Evolutionary conservation across 2,329 filamentous ascomycete genomes (phyloP).

Genomic region (Endoconidiophora polonica): DNA sequence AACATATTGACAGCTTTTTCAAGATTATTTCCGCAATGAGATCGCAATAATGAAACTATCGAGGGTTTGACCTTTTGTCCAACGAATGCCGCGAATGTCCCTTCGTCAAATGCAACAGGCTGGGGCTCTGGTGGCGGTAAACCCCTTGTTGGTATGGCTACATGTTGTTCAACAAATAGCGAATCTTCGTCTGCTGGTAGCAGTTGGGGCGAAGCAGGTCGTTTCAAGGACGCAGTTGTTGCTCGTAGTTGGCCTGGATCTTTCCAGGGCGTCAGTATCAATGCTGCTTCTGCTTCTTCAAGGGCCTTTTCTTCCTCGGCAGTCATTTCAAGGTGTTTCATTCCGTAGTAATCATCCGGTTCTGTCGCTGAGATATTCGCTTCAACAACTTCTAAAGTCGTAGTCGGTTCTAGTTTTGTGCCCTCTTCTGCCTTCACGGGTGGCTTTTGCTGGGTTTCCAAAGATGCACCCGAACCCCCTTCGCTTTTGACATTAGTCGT

Average conservation of each 20-base stretch:
- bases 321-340: too few relatives aligned
- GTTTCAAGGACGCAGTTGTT: neutral
- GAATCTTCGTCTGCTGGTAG: too few relatives aligned
- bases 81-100: constrained; percentile 41
- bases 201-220: too few relatives aligned
- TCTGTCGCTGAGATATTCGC: too few relatives aligned
- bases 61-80: constrained; percentile 37
- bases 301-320: neutral
- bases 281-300: neutral
- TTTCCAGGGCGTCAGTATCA: neutral
- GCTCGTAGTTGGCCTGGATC: neutral
- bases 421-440: too few relatives aligned
- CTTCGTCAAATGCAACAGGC: constrained; percentile 34
- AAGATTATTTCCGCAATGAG: constrained; percentile 38
- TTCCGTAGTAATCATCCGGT: too few relatives aligned
- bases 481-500: too few relatives aligned
- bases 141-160: neutral
- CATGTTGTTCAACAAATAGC: too few relatives aligned
- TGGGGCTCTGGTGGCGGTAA: neutral
- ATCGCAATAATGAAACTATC: constrained; percentile 32
- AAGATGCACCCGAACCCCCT: too few relatives aligned
- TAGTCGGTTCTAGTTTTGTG: too few relatives aligned
- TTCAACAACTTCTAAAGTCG: too few relatives aligned
- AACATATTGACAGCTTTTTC: constrained; percentile 53
- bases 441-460: too few relatives aligned